Evolutionary conservation across 164 flowering plant species (phyloP).

Genomic region (Brasenia schreberi): DNA sequence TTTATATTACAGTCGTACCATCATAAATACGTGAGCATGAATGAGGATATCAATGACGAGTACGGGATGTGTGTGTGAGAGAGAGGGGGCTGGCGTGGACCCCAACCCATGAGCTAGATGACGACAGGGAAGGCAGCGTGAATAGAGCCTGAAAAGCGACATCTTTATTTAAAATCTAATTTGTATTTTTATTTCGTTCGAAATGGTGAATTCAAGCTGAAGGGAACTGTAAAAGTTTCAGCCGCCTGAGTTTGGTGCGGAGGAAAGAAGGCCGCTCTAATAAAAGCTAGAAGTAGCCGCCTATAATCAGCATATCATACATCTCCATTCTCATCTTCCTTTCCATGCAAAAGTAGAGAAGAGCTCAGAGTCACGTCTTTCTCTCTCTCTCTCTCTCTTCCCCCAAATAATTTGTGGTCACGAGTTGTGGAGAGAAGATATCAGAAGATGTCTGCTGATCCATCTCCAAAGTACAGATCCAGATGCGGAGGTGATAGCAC

Average conservation of each 20-base stretch:
- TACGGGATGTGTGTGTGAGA: too few species aligned
- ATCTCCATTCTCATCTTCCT: constrained; percentile 14
- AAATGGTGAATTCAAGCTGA: background rate
- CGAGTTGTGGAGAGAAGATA: background rate
- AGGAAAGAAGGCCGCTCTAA: background rate
- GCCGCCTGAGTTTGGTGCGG: too few species aligned
- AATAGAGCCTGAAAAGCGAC: background rate
- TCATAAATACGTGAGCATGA: too few species aligned
- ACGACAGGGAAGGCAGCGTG: background rate
- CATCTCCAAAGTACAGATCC: constrained; percentile 32
- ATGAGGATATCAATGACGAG: too few species aligned
- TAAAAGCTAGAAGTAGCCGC: background rate
- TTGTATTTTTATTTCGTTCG: background rate
- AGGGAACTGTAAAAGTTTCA: background rate
- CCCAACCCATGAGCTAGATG: background rate
- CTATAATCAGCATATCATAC: too few species aligned
- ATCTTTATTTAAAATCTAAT: background rate
- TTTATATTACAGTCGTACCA: too few species aligned
- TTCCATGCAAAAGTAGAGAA: constrained; percentile 35
- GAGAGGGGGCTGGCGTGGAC: background rate
- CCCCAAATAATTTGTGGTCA: too few species aligned
- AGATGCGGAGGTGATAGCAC: constrained; percentile 84
- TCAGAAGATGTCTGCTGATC: background rate
- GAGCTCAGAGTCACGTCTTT: constrained; percentile 19
- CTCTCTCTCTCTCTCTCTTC: too few species aligned